These are phyloP conservation scores for Physaria fendleri DNA, from an alignment of 345 rosid species.

Conservation along the genomic window DNA sequence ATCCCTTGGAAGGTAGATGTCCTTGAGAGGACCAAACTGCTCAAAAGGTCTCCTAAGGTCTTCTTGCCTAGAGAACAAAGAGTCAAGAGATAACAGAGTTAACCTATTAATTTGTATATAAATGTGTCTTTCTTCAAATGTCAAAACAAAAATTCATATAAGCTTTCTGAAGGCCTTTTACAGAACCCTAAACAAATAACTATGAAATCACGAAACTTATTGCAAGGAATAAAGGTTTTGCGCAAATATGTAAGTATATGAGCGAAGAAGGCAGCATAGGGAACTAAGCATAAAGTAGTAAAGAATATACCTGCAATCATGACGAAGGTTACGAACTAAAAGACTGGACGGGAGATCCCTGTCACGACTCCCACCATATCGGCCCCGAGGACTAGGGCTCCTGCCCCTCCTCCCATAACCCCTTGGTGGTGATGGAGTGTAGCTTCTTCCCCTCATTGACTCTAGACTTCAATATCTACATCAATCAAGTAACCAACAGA, in stretches of 20 bases:
- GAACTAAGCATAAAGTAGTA: not conserved
- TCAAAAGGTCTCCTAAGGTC: conserved; percentile 80
- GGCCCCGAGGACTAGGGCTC: conserved; percentile 87
- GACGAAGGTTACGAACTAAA: conserved; percentile 94
- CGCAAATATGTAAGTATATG: not conserved
- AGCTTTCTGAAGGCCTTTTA: too few relatives aligned
- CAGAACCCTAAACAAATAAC: not conserved
- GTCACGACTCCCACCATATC: conserved; percentile 57
- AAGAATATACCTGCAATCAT: conserved; percentile 73
- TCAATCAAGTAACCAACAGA: not conserved
- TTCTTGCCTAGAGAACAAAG: conserved; percentile 54
- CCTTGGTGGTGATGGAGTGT: conserved; percentile 78
- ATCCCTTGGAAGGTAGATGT: conserved; percentile 84
- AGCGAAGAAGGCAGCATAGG: not conserved
- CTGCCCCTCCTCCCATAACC: conserved; percentile 70
- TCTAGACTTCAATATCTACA: conserved; percentile 2
- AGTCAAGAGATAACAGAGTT: not conserved
- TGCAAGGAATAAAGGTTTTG: not conserved
- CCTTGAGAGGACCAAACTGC: conserved; percentile 84
- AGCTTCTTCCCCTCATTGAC: conserved; percentile 88
- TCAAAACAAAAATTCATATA: not conserved
- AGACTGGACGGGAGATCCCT: conserved; percentile 97
- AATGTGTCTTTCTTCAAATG: not conserved
- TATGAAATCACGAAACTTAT: not conserved
- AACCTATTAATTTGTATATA: not conserved